Evolutionary conservation across 2,329 filamentous ascomycete genomes (phyloP).

Genomic region (Beauveria australis): DNA sequence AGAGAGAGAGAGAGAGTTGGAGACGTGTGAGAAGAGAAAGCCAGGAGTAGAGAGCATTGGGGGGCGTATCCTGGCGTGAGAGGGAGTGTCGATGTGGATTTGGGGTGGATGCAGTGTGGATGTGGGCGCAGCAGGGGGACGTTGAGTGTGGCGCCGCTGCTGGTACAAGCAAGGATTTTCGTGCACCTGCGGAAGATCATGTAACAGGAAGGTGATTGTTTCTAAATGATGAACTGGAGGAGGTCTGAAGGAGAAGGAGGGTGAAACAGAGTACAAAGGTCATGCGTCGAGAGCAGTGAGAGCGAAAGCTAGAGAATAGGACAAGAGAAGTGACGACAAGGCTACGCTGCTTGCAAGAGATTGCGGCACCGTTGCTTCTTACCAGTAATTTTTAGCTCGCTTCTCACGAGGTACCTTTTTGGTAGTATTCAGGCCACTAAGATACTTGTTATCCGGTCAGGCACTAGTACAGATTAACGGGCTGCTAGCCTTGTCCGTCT

Average conservation of each 20-base stretch:
- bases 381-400: background rate
- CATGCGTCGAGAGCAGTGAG: background rate
- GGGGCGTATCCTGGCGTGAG: background rate
- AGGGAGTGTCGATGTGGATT: background rate
- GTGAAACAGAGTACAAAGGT: background rate
- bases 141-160: background rate
- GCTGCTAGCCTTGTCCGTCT: background rate
- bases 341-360: no score
- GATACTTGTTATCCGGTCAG: background rate
- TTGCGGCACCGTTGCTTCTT: background rate
- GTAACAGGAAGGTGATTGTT: no score
- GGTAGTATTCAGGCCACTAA: background rate
- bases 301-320: no score
- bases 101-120: background rate
- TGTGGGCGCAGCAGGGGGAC: background rate
- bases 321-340: no score
- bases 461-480: background rate
- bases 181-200: no score
- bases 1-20: background rate
- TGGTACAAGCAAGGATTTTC: background rate
- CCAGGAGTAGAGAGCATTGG: background rate
- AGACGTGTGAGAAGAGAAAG: background rate
- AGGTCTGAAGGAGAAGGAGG: no score
- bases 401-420: background rate
- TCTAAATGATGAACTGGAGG: no score